Evolutionary conservation across 257 asterid genomes (phyloP), one percentile per base, ranked within the genome.

Genomic region (Plantago ovata): DNA sequence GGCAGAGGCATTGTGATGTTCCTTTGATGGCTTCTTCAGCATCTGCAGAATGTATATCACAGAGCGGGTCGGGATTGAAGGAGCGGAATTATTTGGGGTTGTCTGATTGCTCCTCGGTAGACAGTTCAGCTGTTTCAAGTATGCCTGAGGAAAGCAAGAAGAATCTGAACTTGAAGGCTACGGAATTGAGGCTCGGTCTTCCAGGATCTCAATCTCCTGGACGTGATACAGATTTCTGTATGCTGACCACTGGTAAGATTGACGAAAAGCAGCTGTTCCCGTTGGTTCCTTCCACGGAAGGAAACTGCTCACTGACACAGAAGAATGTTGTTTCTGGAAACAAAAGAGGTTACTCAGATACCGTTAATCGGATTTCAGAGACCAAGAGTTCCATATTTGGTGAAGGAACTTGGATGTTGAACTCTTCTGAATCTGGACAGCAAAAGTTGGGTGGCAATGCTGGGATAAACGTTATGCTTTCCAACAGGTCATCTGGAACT

Each of bases 131-230:
- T 0, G 66, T 71, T 33, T 60, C 85, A 0, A 45, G 68, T 38
- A 38, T 57, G 21, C 44, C 69, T 6, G 80, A 67, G 64, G 83
- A 72, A 53, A 68, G 64, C 36, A 77, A 83, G 65, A 72, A 56
- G 63, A 79, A 72, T 55, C 62, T 89, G 54, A 86, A 83, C 68
- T 76, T 89, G 46, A 83, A 80, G 51, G 94, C 94, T 65, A 89
- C 96, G 3, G 95, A 89, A 49, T 48, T 89, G 81, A 83, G 84
- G 79, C 95, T 89, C 61, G 91, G 95, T 57, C 95, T 89, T 60
- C 96, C 96, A 22, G 96, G 96, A 61, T 89, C 95, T 18, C 91
- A 81, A 60, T 89, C 94, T 51, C 92, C 95, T 0, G 80, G 77
- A 63, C 69, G 87, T 38, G 85, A 76, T 48, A 53, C 73, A 3